Percentiles rank a stretch among this genome's conserved stretches.
Conservation (phyloP, 2,329 filamentous ascomycete species). For the Phialocephala sp. region DNA sequence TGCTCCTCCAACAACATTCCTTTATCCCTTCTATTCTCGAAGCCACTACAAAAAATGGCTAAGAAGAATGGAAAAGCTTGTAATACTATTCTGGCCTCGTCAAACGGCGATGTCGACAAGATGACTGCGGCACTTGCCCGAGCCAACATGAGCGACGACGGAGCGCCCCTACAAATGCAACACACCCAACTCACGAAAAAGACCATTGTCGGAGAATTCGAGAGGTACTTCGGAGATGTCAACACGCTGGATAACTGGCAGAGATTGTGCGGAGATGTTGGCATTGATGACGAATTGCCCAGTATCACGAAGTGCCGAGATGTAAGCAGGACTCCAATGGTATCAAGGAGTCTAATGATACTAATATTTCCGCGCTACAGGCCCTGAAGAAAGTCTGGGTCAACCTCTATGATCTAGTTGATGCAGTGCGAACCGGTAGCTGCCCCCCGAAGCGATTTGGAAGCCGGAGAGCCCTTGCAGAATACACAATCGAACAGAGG, state of each 20-base stretch:
- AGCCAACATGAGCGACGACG: not conserved
- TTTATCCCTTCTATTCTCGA: no score
- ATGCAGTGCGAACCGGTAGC: conserved; percentile 39
- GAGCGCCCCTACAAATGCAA: not conserved
- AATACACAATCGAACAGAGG: conserved; percentile 45
- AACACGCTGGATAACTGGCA: conserved; percentile 51
- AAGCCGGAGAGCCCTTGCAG: conserved; percentile 42
- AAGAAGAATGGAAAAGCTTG: not conserved
- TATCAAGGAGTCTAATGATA: no score
- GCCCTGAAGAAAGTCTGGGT: conserved; percentile 50
- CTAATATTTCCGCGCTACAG: conserved; percentile 38
- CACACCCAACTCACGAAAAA: not conserved
- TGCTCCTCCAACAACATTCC: no score
- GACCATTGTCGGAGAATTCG: conserved; percentile 29
- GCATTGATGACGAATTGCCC: conserved; percentile 44
- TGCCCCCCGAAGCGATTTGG: conserved; percentile 43
- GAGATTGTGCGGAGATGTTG: conserved; percentile 51
- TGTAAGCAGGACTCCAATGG: conserved; percentile 39
- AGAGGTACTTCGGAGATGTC: conserved; percentile 34
- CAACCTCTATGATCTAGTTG: conserved; percentile 57
- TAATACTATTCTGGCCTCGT: not conserved
- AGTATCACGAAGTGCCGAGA: conserved; percentile 54
- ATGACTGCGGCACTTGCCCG: not conserved
- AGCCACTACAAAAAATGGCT: not conserved
- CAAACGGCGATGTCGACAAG: not conserved